Percentiles rank a stretch among this genome's conserved stretches.
Conservation (phyloP, 768 basidiomycete genomes). For the Termitomyces bulborhizus region DNA sequence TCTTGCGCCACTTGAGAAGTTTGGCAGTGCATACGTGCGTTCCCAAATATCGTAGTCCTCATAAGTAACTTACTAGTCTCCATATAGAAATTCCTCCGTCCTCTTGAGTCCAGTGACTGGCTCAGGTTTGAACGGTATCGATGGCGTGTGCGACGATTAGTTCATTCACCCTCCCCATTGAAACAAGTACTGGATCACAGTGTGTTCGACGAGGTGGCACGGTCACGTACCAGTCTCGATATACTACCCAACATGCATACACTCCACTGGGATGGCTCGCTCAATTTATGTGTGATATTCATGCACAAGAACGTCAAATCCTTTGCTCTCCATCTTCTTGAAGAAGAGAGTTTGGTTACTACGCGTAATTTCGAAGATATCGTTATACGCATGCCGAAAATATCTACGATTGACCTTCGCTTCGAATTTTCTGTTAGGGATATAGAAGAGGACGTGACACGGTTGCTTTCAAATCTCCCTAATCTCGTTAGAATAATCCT, state of each 20-base stretch:
- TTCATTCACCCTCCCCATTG: slow-evolving; percentile 14
- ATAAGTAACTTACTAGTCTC: neutral
- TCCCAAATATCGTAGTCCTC: neutral
- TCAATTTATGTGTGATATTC: slow-evolving; percentile 39
- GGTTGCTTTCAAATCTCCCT: slow-evolving; percentile 19
- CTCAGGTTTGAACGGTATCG: slow-evolving; percentile 47
- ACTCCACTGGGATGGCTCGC: slow-evolving; percentile 39
- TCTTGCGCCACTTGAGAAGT: slow-evolving; percentile 36
- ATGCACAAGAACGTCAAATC: slow-evolving; percentile 47
- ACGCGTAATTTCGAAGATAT: slow-evolving; percentile 29
- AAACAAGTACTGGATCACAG: slow-evolving; percentile 21
- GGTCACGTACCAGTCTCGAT: slow-evolving; percentile 44
- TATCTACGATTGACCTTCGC: slow-evolving; percentile 42
- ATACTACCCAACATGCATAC: slow-evolving; percentile 51
- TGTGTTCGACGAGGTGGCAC: slow-evolving; percentile 50
- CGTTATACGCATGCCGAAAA: slow-evolving; percentile 42
- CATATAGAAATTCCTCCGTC: slow-evolving; percentile 32
- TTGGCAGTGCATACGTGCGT: slow-evolving; percentile 17
- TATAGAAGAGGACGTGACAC: slow-evolving; percentile 25
- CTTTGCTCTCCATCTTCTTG: slow-evolving; percentile 25
- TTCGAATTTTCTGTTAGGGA: slow-evolving; percentile 30
- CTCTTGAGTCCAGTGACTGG: slow-evolving; percentile 48
- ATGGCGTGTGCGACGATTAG: slow-evolving; percentile 38
- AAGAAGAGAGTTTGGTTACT: slow-evolving; percentile 2
- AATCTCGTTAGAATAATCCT: slow-evolving; percentile 42